Conservation (phyloP, 331 rosid genomes). For the Saraca asoca region DNA sequence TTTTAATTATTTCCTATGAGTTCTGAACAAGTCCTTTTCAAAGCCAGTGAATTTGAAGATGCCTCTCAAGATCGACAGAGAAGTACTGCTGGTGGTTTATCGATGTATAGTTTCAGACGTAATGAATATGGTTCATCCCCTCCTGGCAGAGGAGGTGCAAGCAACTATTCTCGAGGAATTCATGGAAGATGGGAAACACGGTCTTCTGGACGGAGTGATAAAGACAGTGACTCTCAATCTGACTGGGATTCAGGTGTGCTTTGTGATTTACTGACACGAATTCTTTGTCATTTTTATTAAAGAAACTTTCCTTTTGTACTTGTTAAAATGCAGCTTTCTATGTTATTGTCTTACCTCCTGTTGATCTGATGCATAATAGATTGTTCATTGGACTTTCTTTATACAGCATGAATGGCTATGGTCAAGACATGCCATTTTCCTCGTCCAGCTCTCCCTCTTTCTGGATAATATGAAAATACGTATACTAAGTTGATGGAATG, state of each 20-base stretch:
- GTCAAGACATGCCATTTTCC: background rate
- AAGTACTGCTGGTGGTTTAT: constrained; percentile 61
- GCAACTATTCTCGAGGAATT: constrained; percentile 60
- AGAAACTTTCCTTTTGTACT: background rate
- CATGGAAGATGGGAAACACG: constrained; percentile 91
- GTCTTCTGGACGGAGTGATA: constrained; percentile 72
- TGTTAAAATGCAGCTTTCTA: background rate
- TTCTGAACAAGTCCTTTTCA: background rate
- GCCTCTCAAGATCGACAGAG: constrained; percentile 68
- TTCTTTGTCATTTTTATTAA: too few species aligned
- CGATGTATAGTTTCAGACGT: constrained; percentile 62
- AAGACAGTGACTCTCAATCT: constrained; percentile 77
- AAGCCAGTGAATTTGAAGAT: constrained; percentile 80
- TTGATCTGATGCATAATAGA: background rate
- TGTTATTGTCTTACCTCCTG: background rate
- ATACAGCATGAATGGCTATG: too few species aligned
- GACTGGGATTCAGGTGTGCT: constrained; percentile 81
- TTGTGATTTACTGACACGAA: background rate
- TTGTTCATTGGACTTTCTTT: background rate
- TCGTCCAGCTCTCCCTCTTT: background rate
- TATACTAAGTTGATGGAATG: too few species aligned
- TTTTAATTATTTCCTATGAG: constrained; percentile 25
- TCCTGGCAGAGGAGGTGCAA: constrained; percentile 69
- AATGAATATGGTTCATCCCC: constrained; percentile 82
- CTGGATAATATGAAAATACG: background rate